Evolutionary conservation across 768 basidiomycete genomes (phyloP), one percentile per base, ranked within the genome.

Genomic region (Suillus tomentosus): DNA sequence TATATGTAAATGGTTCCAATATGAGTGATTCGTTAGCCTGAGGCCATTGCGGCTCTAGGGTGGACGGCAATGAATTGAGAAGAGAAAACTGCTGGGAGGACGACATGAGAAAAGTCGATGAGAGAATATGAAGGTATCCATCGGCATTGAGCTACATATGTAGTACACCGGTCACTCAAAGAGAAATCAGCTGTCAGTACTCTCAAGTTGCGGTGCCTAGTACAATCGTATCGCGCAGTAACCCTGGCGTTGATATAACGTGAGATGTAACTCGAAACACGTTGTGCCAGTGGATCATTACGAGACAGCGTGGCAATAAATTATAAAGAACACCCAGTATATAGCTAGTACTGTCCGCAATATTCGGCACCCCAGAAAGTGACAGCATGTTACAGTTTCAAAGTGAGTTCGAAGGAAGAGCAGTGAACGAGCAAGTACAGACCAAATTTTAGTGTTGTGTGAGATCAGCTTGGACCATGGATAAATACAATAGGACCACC

Each of bases 1-100:
- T 85, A 75, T 96, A 97, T 0, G 85, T 85, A 74, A 87, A 99
- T 0, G 96, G 96, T 74, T 99, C 96, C 8, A 96, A 81, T 7
- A 98, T 66, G 65, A 69, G 54, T 0, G 66, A 64, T 55, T 75
- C 75, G 10, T 62, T 74, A 0, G 77, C 59, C 72, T 79, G 85
- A 83, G 75, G 50, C 73, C 75, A 75, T 61, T 17, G 54, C 8
- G 60, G 39, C 10, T 50, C n/a, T 22, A 31, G 31, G 1, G 8
- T 15, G 5, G 60, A 61, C 6, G 60, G 15, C 53, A 59, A 56
- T 15, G 60, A 58, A 48, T 50, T n/a, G 43, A 61, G 53, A 5
- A 61, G 53, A 34, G 53, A 51, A 34, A 39, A 57, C 9, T 5
- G 53, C 1, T 36, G 15, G 11, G 54, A 59, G 11, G 60, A 57